These are phyloP conservation scores for Solanum neorickii DNA, from an alignment of 257 asterid species.

Conservation along the genomic window DNA sequence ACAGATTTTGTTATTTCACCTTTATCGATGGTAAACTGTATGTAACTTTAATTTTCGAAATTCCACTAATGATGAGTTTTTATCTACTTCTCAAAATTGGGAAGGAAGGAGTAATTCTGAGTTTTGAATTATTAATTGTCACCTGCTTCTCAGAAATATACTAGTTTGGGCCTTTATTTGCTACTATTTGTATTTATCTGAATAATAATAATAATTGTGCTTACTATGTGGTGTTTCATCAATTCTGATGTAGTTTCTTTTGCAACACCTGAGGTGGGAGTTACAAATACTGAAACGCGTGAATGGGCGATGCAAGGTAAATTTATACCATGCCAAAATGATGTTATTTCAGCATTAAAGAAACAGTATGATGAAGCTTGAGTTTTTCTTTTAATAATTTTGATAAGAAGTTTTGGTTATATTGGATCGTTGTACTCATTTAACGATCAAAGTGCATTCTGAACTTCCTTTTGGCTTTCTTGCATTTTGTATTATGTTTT, in stretches of 20 bases:
- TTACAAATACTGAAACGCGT: slow-evolving; percentile 40
- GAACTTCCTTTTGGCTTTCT: not conserved
- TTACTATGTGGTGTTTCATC: not conserved
- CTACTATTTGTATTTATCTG: not conserved
- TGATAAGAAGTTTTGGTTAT: not conserved
- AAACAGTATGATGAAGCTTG: not conserved
- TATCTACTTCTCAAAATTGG: not conserved
- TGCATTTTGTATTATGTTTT: not conserved
- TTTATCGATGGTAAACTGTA: not conserved
- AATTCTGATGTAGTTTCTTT: slow-evolving; percentile 19
- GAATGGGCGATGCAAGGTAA: slow-evolving; percentile 97
- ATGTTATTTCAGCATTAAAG: not conserved
- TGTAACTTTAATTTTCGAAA: not conserved
- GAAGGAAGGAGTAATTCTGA: not conserved
- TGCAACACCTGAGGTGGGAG: slow-evolving; percentile 64
- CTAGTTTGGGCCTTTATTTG: not conserved
- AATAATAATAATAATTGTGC: not conserved
- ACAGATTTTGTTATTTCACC: not conserved
- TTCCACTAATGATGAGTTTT: not conserved
- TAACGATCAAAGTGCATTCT: not conserved
- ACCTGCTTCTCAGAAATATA: not conserved
- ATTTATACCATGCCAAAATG: not conserved
- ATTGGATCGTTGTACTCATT: not conserved
- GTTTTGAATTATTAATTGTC: not conserved
- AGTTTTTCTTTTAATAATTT: not conserved